Evolutionary conservation across 1,139 yeast species (phyloP), one percentile per base, ranked within the genome.

Genomic region (Petasospora fabianii): DNA sequence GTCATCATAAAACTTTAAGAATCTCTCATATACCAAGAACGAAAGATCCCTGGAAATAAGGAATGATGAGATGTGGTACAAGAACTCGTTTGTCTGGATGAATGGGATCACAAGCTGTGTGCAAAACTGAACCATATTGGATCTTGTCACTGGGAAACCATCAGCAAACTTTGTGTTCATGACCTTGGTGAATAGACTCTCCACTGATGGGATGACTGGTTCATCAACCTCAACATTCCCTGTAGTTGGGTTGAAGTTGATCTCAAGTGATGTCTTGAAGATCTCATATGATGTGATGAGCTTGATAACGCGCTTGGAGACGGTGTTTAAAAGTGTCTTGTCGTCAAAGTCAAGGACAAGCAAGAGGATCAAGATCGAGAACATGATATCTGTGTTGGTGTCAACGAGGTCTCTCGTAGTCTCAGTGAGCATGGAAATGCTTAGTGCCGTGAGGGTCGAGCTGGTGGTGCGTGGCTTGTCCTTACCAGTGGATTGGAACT

Each of bases 291-390:
- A 44, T 32, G 47, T 41, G 27, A 48, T 43, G 8, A 46, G 16
- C 15, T 42, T 35, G 10, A 55, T 27, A 5, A 54, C 38, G 27
- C 46, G 44, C 9, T 31, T 36, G 8, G 56, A 41, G 8, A 46
- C 38, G 1, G 34, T 22, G 14, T 42, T 43, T 3, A 54, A 27
- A 12, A 45, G 38, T 10, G 40, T 43, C 24, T 51, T 49, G n/a
- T 51, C 49, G 14, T 53, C 54, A 36, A 57, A 55, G 35, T 55
- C 53, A 35, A 58, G 41, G 1, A 71, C 62, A 19, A 69, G 46
- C 24, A 71, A 50, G 24, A 72, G 50, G 16, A 70, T 51, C 16
- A 64, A 39, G 5, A 67, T 35, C 5, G 64, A 63, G 37, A 59
- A 47, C 12, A 62, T 36, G 6, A 63, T 38, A 4, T 55, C 58